phyloP scores from a whole-genome alignment of 305 asterid genomes.

The Fraxinus xanthoxyloides region DNA sequence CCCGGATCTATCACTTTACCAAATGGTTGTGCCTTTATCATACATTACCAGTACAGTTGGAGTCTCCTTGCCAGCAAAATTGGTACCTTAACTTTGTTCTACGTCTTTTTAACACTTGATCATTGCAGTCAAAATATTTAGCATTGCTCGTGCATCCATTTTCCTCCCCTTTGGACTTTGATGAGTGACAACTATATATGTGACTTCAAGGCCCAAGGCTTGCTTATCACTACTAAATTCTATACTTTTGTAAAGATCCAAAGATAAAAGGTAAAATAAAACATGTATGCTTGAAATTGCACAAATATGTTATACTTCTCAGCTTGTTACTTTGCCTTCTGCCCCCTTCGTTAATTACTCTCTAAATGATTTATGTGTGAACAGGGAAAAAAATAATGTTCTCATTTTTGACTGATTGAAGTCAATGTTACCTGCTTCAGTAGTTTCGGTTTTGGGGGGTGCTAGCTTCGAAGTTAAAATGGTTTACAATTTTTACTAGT shows the following conservation, averaged over 20 bases:
- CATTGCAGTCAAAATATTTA: conserved; percentile 7
- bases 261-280: conserved; percentile 1
- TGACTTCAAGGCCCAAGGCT: not conserved
- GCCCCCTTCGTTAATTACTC: conserved; percentile 7
- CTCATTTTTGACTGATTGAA: not conserved
- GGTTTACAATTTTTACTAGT: not conserved
- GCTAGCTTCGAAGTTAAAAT: not conserved
- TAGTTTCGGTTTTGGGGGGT: not conserved
- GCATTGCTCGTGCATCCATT: not conserved
- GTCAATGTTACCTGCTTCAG: not conserved
- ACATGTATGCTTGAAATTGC: not conserved
- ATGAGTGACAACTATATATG: conserved; percentile 6
- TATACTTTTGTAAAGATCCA: conserved; percentile 2
- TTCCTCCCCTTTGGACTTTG: not conserved
- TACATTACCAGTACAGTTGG: conserved; percentile 60
- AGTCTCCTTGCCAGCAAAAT: conserved; percentile 57
- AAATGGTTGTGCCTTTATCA: conserved; percentile 71
- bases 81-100: conserved; percentile 43
- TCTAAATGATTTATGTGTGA: not conserved
- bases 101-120: not conserved
- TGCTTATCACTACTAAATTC: not conserved
- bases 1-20: conserved; percentile 73
- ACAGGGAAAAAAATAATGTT: not conserved
- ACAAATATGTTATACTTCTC: not conserved
- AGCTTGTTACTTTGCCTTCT: not conserved